These are phyloP conservation scores for Urtica urens DNA, from an alignment of 306 rosid genomes.

Conservation along the genomic window DNA sequence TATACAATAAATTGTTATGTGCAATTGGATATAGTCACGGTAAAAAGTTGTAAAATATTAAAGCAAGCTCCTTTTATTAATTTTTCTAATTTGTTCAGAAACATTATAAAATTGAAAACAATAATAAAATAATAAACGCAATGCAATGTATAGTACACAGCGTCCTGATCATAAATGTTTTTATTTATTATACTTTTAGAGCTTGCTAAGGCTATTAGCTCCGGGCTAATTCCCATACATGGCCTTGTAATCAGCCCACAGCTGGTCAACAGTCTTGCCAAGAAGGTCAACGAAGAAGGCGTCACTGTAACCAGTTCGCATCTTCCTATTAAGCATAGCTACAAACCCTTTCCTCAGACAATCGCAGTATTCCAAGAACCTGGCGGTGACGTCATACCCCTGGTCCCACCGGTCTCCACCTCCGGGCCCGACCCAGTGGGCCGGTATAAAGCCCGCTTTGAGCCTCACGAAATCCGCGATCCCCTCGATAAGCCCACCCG, in stretches of 20 bases:
- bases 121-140: too few species aligned
- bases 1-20: too few species aligned
- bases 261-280: constrained; percentile 34
- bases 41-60: too few species aligned
- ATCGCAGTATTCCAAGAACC: constrained; percentile 32
- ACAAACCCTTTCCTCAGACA: constrained; percentile 33
- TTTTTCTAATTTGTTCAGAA: too few species aligned
- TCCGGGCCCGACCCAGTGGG: constrained; percentile 26
- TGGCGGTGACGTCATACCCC: constrained; percentile 30
- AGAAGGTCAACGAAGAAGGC: constrained; percentile 26
- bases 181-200: too few species aligned
- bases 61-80: too few species aligned
- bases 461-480: constrained; percentile 36
- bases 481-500: constrained; percentile 19
- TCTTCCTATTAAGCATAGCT: constrained; percentile 30
- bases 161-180: too few species aligned
- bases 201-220: too few species aligned
- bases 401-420: constrained; percentile 29
- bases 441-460: constrained; percentile 21
- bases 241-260: constrained; percentile 44
- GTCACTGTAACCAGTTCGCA: constrained; percentile 25
- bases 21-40: too few species aligned
- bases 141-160: too few species aligned
- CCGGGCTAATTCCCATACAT: constrained; percentile 10
- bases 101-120: too few species aligned